Base-by-base conservation (phyloP, 805 yeast genomes). In the Nakazawaea populi region DNA sequence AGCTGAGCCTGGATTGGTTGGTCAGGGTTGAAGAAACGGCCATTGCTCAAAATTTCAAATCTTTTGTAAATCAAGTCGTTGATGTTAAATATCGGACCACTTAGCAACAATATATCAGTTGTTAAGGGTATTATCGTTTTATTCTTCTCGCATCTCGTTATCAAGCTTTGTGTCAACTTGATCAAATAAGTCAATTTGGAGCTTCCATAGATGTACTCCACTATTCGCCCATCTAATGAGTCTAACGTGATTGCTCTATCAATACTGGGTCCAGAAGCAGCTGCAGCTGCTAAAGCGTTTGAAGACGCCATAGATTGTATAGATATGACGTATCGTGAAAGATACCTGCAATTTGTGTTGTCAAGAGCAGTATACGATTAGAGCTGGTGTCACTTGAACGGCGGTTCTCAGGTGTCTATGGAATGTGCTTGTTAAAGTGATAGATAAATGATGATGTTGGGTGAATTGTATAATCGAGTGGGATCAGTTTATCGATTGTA, bases 191-290 rank as follows among this genome's bases (percentile, higher is more conserved):
- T 67, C 29, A 82, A 58, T 58, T 82, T 82, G 51, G 65, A 60
- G 3, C 76, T 66, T 8, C 82, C 77, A 57, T 79, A 79, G 50
- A 74, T 75, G 62, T 77, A 85, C 60, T 85, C 87, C 4, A 84
- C 63, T 27, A 81, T 70, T 54, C 76, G 75, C 11, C 82, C 79
- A 55, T 83, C 89, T 45, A 74, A 67, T 1, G 77, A 67, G 56
- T 75, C 78, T 51, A 80, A 54, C 10, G 63, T 54, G 10, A 67
- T 60, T 2, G 70, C 62, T 18, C 67, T 69, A 42, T 60, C 65
- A 10, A 65, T 48, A 9, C 56, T 57, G 9, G 70, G 67, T 8
- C 65, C 55, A 0, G 74, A 61, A 4, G 68, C 68, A 24, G 60
- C 56, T 28, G 71, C 70, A 24, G 72, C 69, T 10, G 71, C 71